A percentile compares a stretch with the other conserved stretches of the same genome.
These are phyloP conservation scores for Clarireedia paspali DNA, from an alignment of 2,329 filamentous ascomycete genomes.

Conservation along the genomic window DNA sequence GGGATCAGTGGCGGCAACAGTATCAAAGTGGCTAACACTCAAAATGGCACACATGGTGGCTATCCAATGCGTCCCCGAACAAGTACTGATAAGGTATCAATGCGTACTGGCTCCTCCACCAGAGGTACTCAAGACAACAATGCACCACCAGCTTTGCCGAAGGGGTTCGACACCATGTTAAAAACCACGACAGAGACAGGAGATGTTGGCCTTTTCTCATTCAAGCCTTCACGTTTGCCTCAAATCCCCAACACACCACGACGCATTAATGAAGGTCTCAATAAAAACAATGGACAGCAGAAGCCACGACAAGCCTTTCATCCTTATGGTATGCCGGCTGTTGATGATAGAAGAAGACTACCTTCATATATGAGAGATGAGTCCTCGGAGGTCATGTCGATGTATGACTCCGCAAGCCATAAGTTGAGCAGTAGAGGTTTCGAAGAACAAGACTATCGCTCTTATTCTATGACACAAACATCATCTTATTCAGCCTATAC, in stretches of 20 bases:
- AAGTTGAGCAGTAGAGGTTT: slow-evolving; percentile 34
- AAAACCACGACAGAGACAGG: slow-evolving; percentile 59
- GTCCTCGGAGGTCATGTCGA: slow-evolving; percentile 47
- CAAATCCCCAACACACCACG: slow-evolving; percentile 18
- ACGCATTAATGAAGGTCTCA: slow-evolving; percentile 13
- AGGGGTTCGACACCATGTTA: slow-evolving; percentile 55
- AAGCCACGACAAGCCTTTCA: slow-evolving; percentile 17
- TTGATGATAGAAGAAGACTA: slow-evolving; percentile 38
- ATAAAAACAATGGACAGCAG: slow-evolving; percentile 15
- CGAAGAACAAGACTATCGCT: slow-evolving; percentile 39
- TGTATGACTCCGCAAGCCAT: slow-evolving; percentile 46
- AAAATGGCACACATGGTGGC: neutral
- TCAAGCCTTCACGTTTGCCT: slow-evolving; percentile 34
- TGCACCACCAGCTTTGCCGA: slow-evolving; percentile 40
- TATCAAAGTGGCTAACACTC: neutral
- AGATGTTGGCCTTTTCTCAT: slow-evolving; percentile 55
- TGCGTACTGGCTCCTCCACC: slow-evolving; percentile 30
- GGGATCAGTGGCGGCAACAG: neutral
- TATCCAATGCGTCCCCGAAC: slow-evolving; percentile 14
- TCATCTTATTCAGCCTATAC: slow-evolving; percentile 30
- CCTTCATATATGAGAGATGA: slow-evolving; percentile 40
- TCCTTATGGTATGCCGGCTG: slow-evolving; percentile 22
- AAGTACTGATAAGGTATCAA: slow-evolving; percentile 11
- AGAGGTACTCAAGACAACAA: slow-evolving; percentile 33
- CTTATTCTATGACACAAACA: slow-evolving; percentile 46